Percentiles rank a stretch among this genome's conserved stretches.
These are phyloP conservation scores for Gilbertella persicaria DNA, from an alignment of 371 early-diverging fungal genomes.

Conservation along the genomic window DNA sequence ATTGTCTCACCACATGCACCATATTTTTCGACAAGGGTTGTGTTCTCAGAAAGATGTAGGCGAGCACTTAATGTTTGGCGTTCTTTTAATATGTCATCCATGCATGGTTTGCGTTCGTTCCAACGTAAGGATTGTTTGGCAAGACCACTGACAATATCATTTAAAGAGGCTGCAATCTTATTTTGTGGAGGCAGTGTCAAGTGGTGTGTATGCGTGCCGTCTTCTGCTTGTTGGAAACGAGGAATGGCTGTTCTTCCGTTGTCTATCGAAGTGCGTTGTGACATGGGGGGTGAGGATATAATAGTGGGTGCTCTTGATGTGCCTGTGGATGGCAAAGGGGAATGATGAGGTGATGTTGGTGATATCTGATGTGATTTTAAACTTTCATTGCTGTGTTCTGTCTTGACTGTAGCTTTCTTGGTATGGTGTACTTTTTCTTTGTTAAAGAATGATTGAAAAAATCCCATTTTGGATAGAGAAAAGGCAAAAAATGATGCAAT, in stretches of 20 bases:
- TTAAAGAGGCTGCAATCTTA: constrained; percentile 33
- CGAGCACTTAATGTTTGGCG: constrained; percentile 26
- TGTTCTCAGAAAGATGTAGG: constrained; percentile 18
- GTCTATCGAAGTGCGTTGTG: constrained; percentile 8
- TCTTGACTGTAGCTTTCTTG: not conserved
- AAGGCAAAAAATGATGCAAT: constrained; percentile 6
- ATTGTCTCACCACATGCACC: constrained; percentile 55
- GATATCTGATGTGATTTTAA: not conserved
- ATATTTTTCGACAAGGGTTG: constrained; percentile 42
- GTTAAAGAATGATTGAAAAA: constrained; percentile 33
- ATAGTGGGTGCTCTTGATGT: not conserved
- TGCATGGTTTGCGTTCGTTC: constrained; percentile 27
- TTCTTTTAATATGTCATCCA: constrained; percentile 33
- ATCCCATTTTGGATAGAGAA: constrained; percentile 27
- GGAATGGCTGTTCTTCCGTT: not conserved
- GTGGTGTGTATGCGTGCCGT: constrained; percentile 43
- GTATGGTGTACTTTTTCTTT: constrained; percentile 8
- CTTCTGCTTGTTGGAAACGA: constrained; percentile 34
- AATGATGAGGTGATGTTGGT: not conserved
- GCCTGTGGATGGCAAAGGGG: not conserved
- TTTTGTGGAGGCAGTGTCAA: constrained; percentile 32
- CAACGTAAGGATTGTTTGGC: constrained; percentile 23
- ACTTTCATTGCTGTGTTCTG: not conserved
- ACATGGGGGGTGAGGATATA: constrained; percentile 5
- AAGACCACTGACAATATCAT: constrained; percentile 36